These are phyloP conservation scores for Boechera stricta DNA, from an alignment of 345 rosid species.

Conservation along the genomic window DNA sequence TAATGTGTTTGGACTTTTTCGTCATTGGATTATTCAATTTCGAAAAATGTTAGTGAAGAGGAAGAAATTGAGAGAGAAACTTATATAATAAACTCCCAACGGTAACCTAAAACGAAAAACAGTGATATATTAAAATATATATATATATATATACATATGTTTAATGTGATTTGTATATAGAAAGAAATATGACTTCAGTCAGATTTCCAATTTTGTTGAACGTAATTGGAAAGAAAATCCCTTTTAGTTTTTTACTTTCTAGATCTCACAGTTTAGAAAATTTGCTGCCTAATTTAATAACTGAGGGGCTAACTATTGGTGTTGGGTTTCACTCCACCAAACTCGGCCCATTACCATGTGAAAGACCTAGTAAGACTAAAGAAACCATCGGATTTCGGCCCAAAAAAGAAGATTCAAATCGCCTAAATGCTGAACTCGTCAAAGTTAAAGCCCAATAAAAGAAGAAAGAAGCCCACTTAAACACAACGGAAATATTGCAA, in stretches of 20 bases:
- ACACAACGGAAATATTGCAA: too few species aligned
- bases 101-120: constrained; percentile 7
- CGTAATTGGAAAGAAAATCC: neutral
- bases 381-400: neutral
- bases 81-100: neutral
- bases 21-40: constrained; percentile 6
- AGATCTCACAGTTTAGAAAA: too few species aligned
- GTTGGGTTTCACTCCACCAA: neutral
- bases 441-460: neutral
- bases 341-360: neutral
- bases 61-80: neutral
- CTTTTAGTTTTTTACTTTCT: too few species aligned
- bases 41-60: neutral
- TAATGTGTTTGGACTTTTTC: neutral
- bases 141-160: too few species aligned
- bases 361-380: neutral
- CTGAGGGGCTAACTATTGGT: neutral
- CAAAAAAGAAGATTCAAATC: neutral
- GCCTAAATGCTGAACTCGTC: neutral
- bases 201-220: constrained; percentile 8
- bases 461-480: too few species aligned
- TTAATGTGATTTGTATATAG: neutral
- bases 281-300: neutral
- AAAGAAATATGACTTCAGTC: constrained; percentile 1
- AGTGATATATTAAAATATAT: neutral